A percentile compares a stretch with the other conserved stretches of the same genome.
Conservation (phyloP, 371 early-diverging fungal genomes). For the Mortierella sp. region DNA sequence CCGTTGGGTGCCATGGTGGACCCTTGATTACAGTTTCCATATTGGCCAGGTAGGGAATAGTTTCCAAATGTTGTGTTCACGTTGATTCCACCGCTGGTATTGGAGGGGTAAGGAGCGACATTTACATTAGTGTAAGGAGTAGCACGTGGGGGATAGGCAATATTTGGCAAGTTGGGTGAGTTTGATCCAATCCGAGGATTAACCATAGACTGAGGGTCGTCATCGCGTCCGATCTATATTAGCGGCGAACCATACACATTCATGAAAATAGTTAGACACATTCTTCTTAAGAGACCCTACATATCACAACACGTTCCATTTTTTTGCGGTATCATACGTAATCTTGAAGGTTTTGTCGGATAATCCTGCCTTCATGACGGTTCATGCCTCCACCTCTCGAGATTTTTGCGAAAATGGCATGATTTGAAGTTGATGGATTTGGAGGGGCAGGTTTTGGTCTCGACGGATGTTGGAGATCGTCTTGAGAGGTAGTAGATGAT, state of each 20-base stretch:
- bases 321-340: conserved; percentile 17
- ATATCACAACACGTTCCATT: not conserved
- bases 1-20: not conserved
- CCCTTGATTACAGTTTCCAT: not conserved
- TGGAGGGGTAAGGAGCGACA: conserved; percentile 13
- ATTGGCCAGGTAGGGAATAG: not conserved
- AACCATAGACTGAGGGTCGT: conserved; percentile 52
- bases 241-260: too few species aligned
- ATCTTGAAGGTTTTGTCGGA: conserved; percentile 33
- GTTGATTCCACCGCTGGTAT: not conserved
- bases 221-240: conserved; percentile 30
- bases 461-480: conserved; percentile 7
- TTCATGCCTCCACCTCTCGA: conserved; percentile 47
- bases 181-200: conserved; percentile 23
- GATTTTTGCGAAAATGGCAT: conserved; percentile 24
- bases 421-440: conserved; percentile 8
- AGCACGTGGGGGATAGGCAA: conserved; percentile 50
- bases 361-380: conserved; percentile 44
- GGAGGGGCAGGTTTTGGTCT: conserved; percentile 13
- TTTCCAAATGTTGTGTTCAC: not conserved
- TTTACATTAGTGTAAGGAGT: conserved; percentile 43
- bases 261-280: too few species aligned
- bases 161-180: conserved; percentile 7
- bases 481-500: conserved; percentile 6
- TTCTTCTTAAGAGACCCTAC: too few species aligned